These are phyloP conservation scores for Xeromyces bisporus DNA, from an alignment of 495 filamentous ascomycete genomes.

Conservation along the genomic window DNA sequence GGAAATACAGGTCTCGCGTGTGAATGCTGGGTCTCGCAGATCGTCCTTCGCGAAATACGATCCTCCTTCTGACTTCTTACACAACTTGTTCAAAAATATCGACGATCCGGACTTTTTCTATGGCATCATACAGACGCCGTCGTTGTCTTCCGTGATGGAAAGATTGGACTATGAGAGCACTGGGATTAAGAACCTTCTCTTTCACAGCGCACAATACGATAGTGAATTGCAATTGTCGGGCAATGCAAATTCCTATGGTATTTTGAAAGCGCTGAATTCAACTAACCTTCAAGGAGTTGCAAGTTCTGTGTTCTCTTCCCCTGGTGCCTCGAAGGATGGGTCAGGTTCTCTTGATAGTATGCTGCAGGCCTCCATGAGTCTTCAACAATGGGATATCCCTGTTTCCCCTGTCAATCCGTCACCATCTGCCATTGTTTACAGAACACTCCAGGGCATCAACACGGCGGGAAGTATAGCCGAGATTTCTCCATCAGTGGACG, in stretches of 20 bases:
- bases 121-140: slow-evolving; percentile 67
- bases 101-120: slow-evolving; percentile 95
- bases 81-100: slow-evolving; percentile 72
- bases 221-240: slow-evolving; percentile 50
- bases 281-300: slow-evolving; percentile 32
- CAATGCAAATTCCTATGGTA: slow-evolving; percentile 25
- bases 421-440: slow-evolving; percentile 54
- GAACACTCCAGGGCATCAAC: slow-evolving; percentile 62
- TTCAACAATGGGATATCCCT: slow-evolving; percentile 87
- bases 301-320: slow-evolving; percentile 24
- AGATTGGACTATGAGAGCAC: slow-evolving; percentile 83
- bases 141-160: slow-evolving; percentile 56
- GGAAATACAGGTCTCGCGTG: slow-evolving; percentile 48
- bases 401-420: slow-evolving; percentile 44
- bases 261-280: slow-evolving; percentile 28
- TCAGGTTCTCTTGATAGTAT: slow-evolving; percentile 44
- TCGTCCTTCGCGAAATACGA: slow-evolving; percentile 42
- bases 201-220: slow-evolving; percentile 83
- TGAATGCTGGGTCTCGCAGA: slow-evolving; percentile 40
- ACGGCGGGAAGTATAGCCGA: slow-evolving; percentile 38
- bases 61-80: slow-evolving; percentile 47
- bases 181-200: slow-evolving; percentile 74
- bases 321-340: slow-evolving; percentile 12
- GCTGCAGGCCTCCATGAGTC: slow-evolving; percentile 63
- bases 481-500: slow-evolving; percentile 37